Base-by-base conservation (phyloP, 345 rosid species). In the Capsella bursapastoris region DNA sequence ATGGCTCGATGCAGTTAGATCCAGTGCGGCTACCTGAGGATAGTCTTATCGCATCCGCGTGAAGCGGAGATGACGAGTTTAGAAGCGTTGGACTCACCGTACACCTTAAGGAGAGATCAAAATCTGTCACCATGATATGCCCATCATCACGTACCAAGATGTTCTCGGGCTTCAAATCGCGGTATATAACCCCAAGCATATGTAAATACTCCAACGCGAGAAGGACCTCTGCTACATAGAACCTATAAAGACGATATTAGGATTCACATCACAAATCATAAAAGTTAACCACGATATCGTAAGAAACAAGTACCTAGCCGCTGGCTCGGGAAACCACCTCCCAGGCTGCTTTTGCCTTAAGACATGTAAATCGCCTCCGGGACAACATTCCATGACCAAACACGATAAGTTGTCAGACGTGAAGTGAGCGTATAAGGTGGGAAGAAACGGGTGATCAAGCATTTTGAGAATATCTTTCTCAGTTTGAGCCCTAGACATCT, bases 51-150 rank as follows among this genome's bases (percentile, higher is more conserved):
- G 84, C 81, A 38, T 92, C 91, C n/a, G 75, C 88, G 7, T 79
- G 75, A n/a, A 77, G 66, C 7, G 64, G 79, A 57, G 96, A 84
- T 44, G 87, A 83, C 13, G 84, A 87, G 75, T 82, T 80, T 59
- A 94, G 76, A 60, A 94, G 98, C 34, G 98, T 94, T 53, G 98
- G 98, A 61, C 80, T 86, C 22, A 94, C 98, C 1, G 80, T 83
- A 80, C 98, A 90, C 68, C 98, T 83, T 28, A 94, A 86, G n/a
- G 98, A 94, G 51, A 94, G 84, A 75, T 94, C 98, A 9, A 94
- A 94, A 77, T 94, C 98, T 5, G 98, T 94, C 49, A 94, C 91
- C 98, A 94, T 94, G 12, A 94, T 94, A 69, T 94, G 98, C 71
- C 97, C 97, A 78, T 94, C 97, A 63, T 91, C 98, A 35, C 95